phyloP scores from a whole-genome alignment of 768 basidiomycete genomes.

The Tylopilus subfusipes region DNA sequence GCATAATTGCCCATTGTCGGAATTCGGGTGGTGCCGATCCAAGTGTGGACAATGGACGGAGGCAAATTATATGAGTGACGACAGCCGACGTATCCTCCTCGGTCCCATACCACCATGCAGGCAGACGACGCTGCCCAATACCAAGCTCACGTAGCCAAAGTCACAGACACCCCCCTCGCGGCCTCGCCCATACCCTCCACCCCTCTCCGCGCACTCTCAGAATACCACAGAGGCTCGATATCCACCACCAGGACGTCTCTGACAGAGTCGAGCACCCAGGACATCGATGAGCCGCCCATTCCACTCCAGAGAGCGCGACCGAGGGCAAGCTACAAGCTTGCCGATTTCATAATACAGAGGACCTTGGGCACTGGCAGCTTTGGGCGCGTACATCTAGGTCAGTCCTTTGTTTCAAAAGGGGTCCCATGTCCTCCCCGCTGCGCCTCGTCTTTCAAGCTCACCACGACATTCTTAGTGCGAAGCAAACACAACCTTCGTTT shows the following conservation, averaged over 20 bases:
- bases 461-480: constrained; percentile 51
- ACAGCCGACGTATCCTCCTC: constrained; percentile 13
- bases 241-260: constrained; percentile 62
- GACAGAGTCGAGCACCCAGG: constrained; percentile 46
- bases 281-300: constrained; percentile 35
- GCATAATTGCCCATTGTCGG: constrained; percentile 18
- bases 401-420: not conserved
- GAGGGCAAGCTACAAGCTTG: constrained; percentile 65
- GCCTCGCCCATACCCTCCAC: not conserved
- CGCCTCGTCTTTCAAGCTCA: not conserved
- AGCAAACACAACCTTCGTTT: constrained; percentile 94
- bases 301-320: constrained; percentile 41
- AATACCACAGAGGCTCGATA: constrained; percentile 62
- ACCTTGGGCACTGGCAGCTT: constrained; percentile 95
- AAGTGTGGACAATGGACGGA: constrained; percentile 20
- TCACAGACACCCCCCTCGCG: not conserved
- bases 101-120: constrained; percentile 12
- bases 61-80: not conserved
- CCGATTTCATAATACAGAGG: constrained; percentile 77
- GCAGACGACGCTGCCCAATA: constrained; percentile 5
- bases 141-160: constrained; percentile 2
- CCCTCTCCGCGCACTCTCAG: constrained; percentile 34
- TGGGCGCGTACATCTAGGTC: constrained; percentile 91
- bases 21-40: constrained; percentile 19
- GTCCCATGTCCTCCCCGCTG: not conserved